Base-by-base conservation (phyloP, 768 basidiomycete genomes). In the Dentipellis fragilis region DNA sequence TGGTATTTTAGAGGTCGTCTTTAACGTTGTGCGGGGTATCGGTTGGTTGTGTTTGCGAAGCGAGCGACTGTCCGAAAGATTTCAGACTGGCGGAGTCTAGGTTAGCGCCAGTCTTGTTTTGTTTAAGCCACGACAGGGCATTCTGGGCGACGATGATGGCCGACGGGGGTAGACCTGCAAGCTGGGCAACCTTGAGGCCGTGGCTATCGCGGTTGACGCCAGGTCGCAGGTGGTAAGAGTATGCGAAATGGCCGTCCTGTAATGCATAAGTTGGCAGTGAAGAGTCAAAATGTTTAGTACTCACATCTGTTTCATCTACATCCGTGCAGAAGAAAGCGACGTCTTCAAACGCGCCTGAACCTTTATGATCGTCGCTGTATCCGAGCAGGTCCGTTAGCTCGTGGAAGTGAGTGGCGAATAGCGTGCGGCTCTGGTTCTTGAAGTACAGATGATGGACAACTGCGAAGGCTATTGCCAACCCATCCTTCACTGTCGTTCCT, bases 351-450 rank as follows among this genome's bases (percentile, higher is more conserved):
- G 75, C 61, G 11, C 76, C 79, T 54, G 67, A 60, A 7, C 76
- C 77, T 49, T 59, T 66, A 52, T 73, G 65, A 55, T 73, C 68
- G 21, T 76, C 67, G 34, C 71, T 68, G 63, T 83, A 82, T 0
- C 85, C 83, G 17, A 98, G 73, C 79, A 97, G 83, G 57, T 89
- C 83, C 1, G 88, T 84, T 19, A 98, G 71, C 66, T 97, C 93
- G 67, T 98, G 94, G 65, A 96, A 97, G 70, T 99, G 95, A n/a
- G 95, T 99, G 7, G 95, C 95, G 65, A 98, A 99, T 34, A 99
- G 73, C n/a, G 90, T 78, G 16, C 93, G 81, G 65, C 88, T 91
- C 52, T 73, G 71, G 63, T 89, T 90, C 34, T 79, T 77, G 37
- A 79, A 71, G 39, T 83, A 70, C 17, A 97, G 77, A 67, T 97